Conservation (phyloP, 495 filamentous ascomycete genomes). For the Glarea lozoyensis region DNA sequence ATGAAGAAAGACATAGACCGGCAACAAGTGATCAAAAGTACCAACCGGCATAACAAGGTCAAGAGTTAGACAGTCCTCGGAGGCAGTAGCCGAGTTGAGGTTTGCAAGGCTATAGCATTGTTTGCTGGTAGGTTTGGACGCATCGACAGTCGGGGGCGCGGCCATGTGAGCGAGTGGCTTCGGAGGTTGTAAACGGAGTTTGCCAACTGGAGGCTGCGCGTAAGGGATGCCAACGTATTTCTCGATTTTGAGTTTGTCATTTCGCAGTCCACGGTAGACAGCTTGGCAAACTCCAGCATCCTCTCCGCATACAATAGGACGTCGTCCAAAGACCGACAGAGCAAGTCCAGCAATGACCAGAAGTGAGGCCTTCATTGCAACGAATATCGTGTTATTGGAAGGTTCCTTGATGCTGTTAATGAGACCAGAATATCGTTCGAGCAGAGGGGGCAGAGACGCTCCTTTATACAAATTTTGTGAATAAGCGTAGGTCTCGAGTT, state of each 20-base stretch:
- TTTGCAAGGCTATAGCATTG: not conserved
- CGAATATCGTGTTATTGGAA: too few relatives aligned
- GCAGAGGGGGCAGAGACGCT: too few relatives aligned
- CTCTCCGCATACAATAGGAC: not conserved
- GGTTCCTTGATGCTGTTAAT: too few relatives aligned
- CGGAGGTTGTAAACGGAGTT: conserved; percentile 36
- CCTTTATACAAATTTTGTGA: too few relatives aligned
- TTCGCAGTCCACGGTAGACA: not conserved
- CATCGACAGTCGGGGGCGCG: conserved; percentile 5
- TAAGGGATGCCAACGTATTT: conserved; percentile 38
- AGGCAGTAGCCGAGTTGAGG: too few relatives aligned
- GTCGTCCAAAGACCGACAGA: too few relatives aligned
- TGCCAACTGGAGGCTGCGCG: conserved; percentile 21
- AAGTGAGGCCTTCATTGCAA: too few relatives aligned
- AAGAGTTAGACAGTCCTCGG: conserved; percentile 47
- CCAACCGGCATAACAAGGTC: conserved; percentile 32
- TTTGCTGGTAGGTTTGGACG: not conserved
- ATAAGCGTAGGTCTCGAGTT: too few relatives aligned
- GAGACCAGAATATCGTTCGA: too few relatives aligned
- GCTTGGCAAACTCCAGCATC: not conserved
- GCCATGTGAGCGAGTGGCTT: conserved; percentile 21
- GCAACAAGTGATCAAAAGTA: conserved; percentile 24
- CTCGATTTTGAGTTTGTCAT: conserved; percentile 17
- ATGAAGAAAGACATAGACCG: conserved; percentile 47
- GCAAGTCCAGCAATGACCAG: too few relatives aligned